These are phyloP conservation scores for Themeda triandra DNA, from an alignment of 176 grass and related monocot genomes.

Conservation along the genomic window DNA sequence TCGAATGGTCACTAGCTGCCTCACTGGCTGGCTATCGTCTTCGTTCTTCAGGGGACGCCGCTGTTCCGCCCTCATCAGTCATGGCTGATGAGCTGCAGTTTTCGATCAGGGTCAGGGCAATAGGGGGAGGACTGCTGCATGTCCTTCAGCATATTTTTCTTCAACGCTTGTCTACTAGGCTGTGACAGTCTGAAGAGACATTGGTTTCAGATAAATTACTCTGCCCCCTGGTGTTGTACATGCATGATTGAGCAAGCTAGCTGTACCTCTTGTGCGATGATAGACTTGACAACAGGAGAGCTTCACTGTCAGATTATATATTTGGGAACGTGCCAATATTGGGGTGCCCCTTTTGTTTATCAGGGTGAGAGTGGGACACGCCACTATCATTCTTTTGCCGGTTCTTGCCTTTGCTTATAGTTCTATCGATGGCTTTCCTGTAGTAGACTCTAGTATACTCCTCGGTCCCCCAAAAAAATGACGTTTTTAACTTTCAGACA, in stretches of 20 bases:
- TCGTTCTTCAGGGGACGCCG: background rate
- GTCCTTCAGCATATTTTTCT: background rate
- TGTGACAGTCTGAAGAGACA: background rate
- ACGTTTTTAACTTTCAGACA: no score
- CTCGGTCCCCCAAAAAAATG: no score
- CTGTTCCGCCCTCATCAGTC: background rate
- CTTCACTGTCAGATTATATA: conserved; percentile 8
- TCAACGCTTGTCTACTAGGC: background rate
- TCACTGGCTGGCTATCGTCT: background rate
- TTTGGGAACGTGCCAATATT: conserved; percentile 1
- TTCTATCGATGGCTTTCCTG: no score
- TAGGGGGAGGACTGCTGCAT: background rate
- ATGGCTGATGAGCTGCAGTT: background rate
- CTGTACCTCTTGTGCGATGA: background rate
- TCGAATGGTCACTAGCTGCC: background rate
- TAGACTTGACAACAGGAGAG: background rate
- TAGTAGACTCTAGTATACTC: no score
- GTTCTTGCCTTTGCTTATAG: no score
- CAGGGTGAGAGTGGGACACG: background rate
- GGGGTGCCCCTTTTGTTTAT: background rate
- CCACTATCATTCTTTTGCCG: background rate
- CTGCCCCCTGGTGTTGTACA: background rate
- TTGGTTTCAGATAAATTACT: background rate
- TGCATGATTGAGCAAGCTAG: conserved; percentile 12
- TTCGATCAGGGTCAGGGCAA: background rate